These are phyloP conservation scores for Lecanoromycetidae sp. DNA, from an alignment of 2,329 filamentous ascomycete species.

Conservation along the genomic window DNA sequence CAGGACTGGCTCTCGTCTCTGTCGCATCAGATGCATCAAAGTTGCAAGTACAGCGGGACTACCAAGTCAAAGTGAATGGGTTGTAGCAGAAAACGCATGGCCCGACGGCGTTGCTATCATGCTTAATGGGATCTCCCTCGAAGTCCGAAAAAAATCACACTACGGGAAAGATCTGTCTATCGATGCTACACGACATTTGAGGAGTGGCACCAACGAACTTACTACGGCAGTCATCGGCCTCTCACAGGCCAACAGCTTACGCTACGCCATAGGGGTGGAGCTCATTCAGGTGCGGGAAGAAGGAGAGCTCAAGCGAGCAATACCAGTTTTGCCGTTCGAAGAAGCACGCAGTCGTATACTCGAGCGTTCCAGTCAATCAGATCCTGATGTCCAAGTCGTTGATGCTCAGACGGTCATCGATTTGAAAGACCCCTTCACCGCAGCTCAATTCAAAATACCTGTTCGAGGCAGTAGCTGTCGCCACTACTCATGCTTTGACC, in stretches of 20 bases:
- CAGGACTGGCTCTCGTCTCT: constrained; percentile 45
- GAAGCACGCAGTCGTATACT: constrained; percentile 34
- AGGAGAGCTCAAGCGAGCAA: constrained; percentile 27
- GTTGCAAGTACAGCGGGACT: constrained; percentile 24
- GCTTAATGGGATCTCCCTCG: constrained; percentile 46
- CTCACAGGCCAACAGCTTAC: constrained; percentile 25
- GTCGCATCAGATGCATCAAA: constrained; percentile 57
- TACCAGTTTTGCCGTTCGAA: constrained; percentile 33
- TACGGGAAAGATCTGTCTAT: constrained; percentile 64
- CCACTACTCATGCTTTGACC: constrained; percentile 83
- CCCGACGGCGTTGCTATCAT: constrained; percentile 56
- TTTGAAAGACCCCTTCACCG: constrained; percentile 63
- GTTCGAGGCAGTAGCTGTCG: constrained; percentile 57
- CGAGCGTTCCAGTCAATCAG: constrained; percentile 44
- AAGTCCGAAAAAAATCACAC: constrained; percentile 56
- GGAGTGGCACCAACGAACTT: constrained; percentile 50
- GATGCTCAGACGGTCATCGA: constrained; percentile 54
- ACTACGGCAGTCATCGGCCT: constrained; percentile 37
- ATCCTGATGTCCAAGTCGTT: constrained; percentile 56
- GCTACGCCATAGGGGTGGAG: constrained; percentile 60
- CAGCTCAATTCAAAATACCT: constrained; percentile 72
- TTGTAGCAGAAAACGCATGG: constrained; percentile 54
- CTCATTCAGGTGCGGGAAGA: constrained; percentile 44
- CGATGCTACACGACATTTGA: constrained; percentile 55
- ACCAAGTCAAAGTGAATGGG: constrained; percentile 46